Percentiles rank a stretch among this genome's conserved stretches.
Conservation (phyloP, 1,284 basidiomycete species). For the Chondrostereum purpureum region DNA sequence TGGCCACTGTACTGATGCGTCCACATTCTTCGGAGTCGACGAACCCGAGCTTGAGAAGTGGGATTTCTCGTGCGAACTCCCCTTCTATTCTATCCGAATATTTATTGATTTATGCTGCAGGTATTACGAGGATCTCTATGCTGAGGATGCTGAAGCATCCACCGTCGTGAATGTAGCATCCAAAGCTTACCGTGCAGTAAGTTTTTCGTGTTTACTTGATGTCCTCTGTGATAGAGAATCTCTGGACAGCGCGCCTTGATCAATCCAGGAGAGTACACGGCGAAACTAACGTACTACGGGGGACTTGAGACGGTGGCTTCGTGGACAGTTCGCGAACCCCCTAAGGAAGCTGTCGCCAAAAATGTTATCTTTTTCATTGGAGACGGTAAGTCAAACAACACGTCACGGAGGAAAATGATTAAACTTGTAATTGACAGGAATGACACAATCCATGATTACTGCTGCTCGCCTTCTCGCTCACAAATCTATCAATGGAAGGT, state of each 20-base stretch:
- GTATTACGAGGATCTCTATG: constrained; percentile 36
- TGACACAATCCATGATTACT: constrained; percentile 41
- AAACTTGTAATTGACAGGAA: too few species aligned
- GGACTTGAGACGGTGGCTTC: constrained; percentile 25
- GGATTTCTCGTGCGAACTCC: constrained; percentile 27
- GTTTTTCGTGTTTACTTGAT: constrained; percentile 11
- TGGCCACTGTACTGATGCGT: constrained; percentile 24
- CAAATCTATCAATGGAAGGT: constrained; percentile 38
- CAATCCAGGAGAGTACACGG: constrained; percentile 24
- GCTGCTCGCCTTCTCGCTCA: constrained; percentile 35
- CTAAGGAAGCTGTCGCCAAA: constrained; percentile 27
- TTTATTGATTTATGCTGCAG: constrained; percentile 15
- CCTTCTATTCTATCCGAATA: not conserved
- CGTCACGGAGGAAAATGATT: too few species aligned
- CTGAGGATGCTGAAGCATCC: constrained; percentile 25
- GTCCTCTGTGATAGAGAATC: not conserved
- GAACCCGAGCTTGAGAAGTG: constrained; percentile 32
- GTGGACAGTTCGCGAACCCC: constrained; percentile 28
- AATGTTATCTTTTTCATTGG: constrained; percentile 35
- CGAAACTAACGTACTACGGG: constrained; percentile 27
- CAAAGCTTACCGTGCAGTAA: constrained; percentile 33
- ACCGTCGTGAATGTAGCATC: constrained; percentile 34
- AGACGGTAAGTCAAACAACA: constrained; percentile 32
- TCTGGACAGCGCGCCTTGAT: constrained; percentile 18
- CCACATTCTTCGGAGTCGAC: constrained; percentile 27